These are phyloP conservation scores for Choiromyces venosus DNA, from an alignment of 495 filamentous ascomycete species.

Conservation along the genomic window DNA sequence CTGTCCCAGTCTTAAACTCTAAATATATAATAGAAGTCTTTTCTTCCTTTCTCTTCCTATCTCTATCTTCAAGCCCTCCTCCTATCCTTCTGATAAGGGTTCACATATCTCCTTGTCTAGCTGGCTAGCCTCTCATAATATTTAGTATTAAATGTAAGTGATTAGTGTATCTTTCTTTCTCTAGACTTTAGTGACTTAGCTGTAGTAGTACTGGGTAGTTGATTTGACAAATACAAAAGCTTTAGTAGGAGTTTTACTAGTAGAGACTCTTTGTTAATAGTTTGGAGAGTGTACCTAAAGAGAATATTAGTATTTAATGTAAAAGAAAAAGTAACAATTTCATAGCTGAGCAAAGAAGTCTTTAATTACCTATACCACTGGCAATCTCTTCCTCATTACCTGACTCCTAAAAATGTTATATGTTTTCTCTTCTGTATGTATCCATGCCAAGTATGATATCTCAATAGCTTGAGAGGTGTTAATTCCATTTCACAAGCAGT, in stretches of 20 bases:
- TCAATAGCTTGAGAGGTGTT: conserved; percentile 3
- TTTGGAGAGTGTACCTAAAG: no score
- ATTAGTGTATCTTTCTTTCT: neutral
- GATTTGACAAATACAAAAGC: no score
- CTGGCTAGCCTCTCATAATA: neutral
- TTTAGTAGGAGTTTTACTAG: no score
- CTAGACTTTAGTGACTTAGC: conserved; percentile 5
- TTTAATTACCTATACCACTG: neutral
- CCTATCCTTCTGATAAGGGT: neutral
- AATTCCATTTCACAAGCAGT: conserved; percentile 18
- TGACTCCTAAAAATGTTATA: neutral
- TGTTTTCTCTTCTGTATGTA: neutral
- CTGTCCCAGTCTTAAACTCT: neutral
- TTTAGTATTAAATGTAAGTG: neutral
- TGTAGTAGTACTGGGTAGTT: conserved; percentile 5
- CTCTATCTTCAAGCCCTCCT: neutral
- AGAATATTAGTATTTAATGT: no score
- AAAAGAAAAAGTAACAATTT: conserved; percentile 10
- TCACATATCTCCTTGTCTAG: neutral
- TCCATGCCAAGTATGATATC: conserved; percentile 2
- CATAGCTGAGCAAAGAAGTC: conserved; percentile 6
- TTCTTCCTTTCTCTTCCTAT: conserved; percentile 8
- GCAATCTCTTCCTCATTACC: neutral
- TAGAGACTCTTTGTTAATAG: no score
- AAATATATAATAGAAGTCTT: conserved; percentile 4